phyloP scores from a whole-genome alignment of 768 basidiomycete genomes.

The Tylopilus felleus region DNA sequence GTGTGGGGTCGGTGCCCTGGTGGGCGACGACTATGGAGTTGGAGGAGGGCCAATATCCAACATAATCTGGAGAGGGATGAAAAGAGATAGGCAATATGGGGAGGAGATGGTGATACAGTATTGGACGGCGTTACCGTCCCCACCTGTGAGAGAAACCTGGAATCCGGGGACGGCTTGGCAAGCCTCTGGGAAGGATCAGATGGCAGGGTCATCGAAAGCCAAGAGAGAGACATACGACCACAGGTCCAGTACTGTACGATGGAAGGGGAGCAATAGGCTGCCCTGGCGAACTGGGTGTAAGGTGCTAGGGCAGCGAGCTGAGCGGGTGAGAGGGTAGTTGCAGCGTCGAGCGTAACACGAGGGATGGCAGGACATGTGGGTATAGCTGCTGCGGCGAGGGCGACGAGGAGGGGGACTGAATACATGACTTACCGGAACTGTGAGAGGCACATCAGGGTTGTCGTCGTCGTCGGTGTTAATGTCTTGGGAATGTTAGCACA shows the following conservation, averaged over 20 bases:
- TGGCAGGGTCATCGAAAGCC: not conserved
- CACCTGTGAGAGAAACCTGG: constrained; percentile 39
- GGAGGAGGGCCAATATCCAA: constrained; percentile 52
- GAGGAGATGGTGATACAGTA: constrained; percentile 36
- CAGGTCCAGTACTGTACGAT: constrained; percentile 42
- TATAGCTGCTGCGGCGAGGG: constrained; percentile 1
- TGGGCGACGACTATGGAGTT: constrained; percentile 57
- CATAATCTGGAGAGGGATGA: constrained; percentile 38
- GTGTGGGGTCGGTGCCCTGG: constrained; percentile 56
- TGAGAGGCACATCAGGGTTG: not conserved
- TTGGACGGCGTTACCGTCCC: constrained; percentile 47
- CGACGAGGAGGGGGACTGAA: not conserved
- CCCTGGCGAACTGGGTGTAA: constrained; percentile 51
- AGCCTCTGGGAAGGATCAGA: constrained; percentile 19
- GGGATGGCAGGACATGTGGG: not conserved
- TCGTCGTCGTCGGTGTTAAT: not conserved
- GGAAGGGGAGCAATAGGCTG: constrained; percentile 48
- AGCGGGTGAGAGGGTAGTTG: constrained; percentile 25
- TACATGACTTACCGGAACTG: too few species aligned
- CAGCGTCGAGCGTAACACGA: not conserved
- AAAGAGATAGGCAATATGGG: not conserved
- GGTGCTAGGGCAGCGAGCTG: constrained; percentile 41
- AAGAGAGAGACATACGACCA: constrained; percentile 34
- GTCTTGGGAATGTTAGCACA: not conserved
- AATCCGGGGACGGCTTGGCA: constrained; percentile 42